A percentile compares a stretch with the other conserved stretches of the same genome.
These are phyloP conservation scores for Saxispiralis lemnorum DNA, from an alignment of 495 filamentous ascomycete species.

Conservation along the genomic window DNA sequence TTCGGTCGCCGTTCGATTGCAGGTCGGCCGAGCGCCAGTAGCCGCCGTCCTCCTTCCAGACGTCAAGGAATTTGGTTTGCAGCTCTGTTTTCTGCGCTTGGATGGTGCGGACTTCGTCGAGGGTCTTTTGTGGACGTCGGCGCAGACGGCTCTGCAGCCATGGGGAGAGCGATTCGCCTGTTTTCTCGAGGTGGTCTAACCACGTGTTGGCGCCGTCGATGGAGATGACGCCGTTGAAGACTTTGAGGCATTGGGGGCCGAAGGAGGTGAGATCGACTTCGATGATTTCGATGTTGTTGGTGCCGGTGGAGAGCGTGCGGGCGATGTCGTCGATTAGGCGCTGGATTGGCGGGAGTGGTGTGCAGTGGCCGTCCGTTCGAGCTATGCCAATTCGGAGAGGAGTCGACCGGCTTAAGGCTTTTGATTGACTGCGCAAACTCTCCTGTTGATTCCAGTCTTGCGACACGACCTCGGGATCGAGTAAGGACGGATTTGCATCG, in stretches of 20 bases:
- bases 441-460: conserved; percentile 18
- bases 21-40: conserved; percentile 1
- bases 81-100: conserved; percentile 33
- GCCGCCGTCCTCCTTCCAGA: conserved; percentile 31
- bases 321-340: conserved; percentile 37
- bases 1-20: conserved; percentile 1
- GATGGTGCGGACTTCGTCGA: conserved; percentile 31
- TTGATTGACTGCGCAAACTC: neutral
- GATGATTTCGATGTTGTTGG: conserved; percentile 32
- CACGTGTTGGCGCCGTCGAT: conserved; percentile 36
- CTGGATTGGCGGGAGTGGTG: conserved; percentile 40
- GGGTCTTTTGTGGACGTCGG: conserved; percentile 24
- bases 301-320: conserved; percentile 20
- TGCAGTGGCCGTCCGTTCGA: conserved; percentile 37
- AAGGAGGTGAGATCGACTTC: conserved; percentile 33
- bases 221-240: conserved; percentile 35
- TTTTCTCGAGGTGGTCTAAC: conserved; percentile 36
- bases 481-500: conserved; percentile 17
- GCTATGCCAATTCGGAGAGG: conserved; percentile 33
- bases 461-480: conserved; percentile 21
- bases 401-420: neutral
- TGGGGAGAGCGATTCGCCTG: conserved; percentile 38
- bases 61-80: conserved; percentile 35
- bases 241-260: conserved; percentile 34
- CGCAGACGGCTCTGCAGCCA: conserved; percentile 37